These are phyloP conservation scores for Boletus rufocinnamomeus DNA, from an alignment of 768 basidiomycete genomes.

Conservation along the genomic window DNA sequence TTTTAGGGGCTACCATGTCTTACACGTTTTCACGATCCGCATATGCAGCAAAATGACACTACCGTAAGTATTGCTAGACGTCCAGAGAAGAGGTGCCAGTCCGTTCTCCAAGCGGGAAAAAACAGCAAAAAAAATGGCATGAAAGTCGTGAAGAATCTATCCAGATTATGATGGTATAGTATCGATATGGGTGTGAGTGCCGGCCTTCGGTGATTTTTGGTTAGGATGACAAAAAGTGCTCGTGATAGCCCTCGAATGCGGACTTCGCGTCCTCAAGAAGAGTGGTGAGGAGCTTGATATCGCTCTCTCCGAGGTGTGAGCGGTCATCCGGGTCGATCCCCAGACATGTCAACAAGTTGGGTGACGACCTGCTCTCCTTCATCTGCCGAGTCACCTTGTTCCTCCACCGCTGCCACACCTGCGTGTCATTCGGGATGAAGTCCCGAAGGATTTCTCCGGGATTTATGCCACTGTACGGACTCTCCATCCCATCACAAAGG, in stretches of 20 bases:
- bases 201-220: background rate
- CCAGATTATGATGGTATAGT: background rate
- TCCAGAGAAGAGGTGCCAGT: background rate
- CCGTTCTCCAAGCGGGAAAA: background rate
- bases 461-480: conserved; percentile 11
- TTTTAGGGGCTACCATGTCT: background rate
- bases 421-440: conserved; percentile 28
- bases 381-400: conserved; percentile 24
- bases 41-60: no score
- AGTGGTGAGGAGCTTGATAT: conserved; percentile 16
- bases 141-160: background rate
- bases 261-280: conserved; percentile 20
- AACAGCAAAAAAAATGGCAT: background rate
- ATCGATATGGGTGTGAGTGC: background rate
- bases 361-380: background rate
- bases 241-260: conserved; percentile 23
- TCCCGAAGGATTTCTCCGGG: conserved; percentile 20
- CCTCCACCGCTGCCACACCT: conserved; percentile 30
- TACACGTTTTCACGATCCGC: background rate
- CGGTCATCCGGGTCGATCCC: conserved; percentile 14
- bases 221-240: conserved; percentile 1
- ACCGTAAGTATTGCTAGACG: background rate
- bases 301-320: conserved; percentile 6
- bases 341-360: background rate
- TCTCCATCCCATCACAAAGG: conserved; percentile 27